These are phyloP conservation scores for Kodamaea sp. DNA, from an alignment of 1,139 yeast species.

Conservation along the genomic window DNA sequence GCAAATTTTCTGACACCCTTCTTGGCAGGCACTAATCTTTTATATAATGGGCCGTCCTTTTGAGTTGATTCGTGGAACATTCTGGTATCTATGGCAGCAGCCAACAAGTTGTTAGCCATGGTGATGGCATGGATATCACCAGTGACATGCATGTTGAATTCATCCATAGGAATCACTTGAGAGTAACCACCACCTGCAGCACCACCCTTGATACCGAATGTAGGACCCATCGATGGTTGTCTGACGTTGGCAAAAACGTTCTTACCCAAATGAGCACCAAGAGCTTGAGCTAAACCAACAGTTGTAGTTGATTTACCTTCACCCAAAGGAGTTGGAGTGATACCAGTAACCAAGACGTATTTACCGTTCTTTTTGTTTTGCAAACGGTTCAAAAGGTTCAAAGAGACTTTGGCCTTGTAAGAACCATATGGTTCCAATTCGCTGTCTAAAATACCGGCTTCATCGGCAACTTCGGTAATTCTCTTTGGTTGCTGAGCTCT, in stretches of 20 bases:
- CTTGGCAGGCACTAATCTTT: constrained; percentile 82
- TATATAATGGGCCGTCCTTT: constrained; percentile 81
- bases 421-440: constrained; percentile 93
- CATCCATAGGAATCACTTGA: constrained; percentile 99
- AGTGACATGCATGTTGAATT: constrained; percentile 95
- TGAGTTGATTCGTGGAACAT: constrained; percentile 97
- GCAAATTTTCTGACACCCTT: constrained; percentile 81
- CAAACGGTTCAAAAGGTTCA: constrained; percentile 71
- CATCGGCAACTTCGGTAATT: constrained; percentile 75
- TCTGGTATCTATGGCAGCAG: constrained; percentile 97
- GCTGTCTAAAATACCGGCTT: constrained; percentile 74
- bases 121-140: constrained; percentile 98
- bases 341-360: constrained; percentile 92
- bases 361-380: constrained; percentile 71
- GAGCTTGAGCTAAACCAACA: constrained; percentile 92
- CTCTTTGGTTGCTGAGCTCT: constrained; percentile 86
- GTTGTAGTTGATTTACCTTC: constrained; percentile 98
- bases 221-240: constrained; percentile 99
- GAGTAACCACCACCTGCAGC: constrained; percentile 99
- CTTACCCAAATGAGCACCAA: constrained; percentile 87
- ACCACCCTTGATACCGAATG: constrained; percentile 98
- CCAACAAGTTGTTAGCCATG: constrained; percentile 90
- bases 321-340: constrained; percentile 97
- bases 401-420: constrained; percentile 85
- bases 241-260: constrained; percentile 93